Base-by-base conservation (phyloP, 805 yeast genomes). In the Debaryomyces prosopidis region DNA sequence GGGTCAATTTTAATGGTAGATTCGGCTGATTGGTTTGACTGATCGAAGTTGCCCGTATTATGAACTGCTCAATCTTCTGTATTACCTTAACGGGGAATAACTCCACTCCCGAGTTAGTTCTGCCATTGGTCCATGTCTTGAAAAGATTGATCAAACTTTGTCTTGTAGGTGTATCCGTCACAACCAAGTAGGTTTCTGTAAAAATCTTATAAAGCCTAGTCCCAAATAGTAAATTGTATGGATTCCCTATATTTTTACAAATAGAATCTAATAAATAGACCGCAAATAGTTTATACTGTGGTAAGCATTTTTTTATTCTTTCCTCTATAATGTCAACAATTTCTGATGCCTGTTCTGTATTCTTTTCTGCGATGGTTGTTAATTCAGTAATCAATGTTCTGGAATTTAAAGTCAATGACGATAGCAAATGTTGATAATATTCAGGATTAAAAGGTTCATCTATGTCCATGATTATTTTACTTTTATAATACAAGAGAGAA, bases 221-320 rank as follows among this genome's bases (percentile, higher is more conserved):
- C 34, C 68, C 67, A 51, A 71, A 71, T 40, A 71, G 52, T 38
- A 68, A 46, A 48, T 69, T 69, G 56, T 69, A 72, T 6, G 77
- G 77, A 45, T 65, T 71, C 12, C 77, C 76, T 26, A 71, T 60
- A 53, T 66, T 70, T 47, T 72, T 72, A 53, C 70, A 61, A 20
- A 72, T 69, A 31, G 73, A 68, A 53, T 72, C 77, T 58, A 72
- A 49, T 39, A 72, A 53, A 50, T 72, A 72, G 40, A 73, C 60
- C 16, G 66, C 49, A 49, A 49, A 64, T 16, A 69, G 58, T 47
- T 68, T 68, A 53, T 70, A 65, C 46, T 66, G 68, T 12, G 76
- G 77, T 26, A 69, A 52, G 43, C 70, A 64, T 44, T 60, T 66
- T 41, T 54, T 56, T 43, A 72, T 66, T 35, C 76, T 55, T 28